phyloP scores from a whole-genome alignment of 2,329 filamentous ascomycete genomes.

The Hypoxylon sp. region DNA sequence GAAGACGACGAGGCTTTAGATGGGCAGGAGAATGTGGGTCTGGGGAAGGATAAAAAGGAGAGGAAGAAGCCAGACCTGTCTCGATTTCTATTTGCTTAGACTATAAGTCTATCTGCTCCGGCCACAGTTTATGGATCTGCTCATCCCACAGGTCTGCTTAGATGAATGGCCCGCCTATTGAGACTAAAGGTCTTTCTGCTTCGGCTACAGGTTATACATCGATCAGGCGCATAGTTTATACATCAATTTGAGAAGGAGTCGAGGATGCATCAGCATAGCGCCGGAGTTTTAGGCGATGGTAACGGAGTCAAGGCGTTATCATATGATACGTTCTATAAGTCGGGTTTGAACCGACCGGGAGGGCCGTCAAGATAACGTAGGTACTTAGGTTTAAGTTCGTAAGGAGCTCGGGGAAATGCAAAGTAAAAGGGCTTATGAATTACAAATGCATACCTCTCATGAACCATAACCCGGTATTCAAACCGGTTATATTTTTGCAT shows the following conservation, averaged over 20 bases:
- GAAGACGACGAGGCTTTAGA: slow-evolving; percentile 51
- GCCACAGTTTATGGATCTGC: too few species aligned
- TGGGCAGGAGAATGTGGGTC: slow-evolving; percentile 45
- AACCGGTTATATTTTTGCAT: not conserved
- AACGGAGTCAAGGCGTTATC: slow-evolving; percentile 15
- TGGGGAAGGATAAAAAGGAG: slow-evolving; percentile 34
- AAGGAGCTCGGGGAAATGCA: not conserved
- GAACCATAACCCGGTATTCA: not conserved
- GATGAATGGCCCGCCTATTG: not conserved
- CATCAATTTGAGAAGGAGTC: slow-evolving; percentile 22
- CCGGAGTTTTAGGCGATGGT: slow-evolving; percentile 31
- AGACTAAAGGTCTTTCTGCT: not conserved
- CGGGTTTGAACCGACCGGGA: not conserved
- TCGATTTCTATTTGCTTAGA: slow-evolving; percentile 59
- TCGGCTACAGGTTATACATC: not conserved
- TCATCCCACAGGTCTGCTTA: not conserved
- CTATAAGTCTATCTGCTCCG: too few species aligned
- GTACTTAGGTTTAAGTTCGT: not conserved
- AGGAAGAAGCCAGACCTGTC: slow-evolving; percentile 62
- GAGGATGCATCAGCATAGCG: slow-evolving; percentile 40
- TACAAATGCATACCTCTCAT: slow-evolving; percentile 11
- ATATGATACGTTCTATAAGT: not conserved
- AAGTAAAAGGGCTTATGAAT: not conserved
- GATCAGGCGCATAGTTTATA: slow-evolving; percentile 6
- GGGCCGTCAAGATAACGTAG: not conserved